Base-by-base conservation (phyloP, 257 asterid species). In the Ilex aquifolium region DNA sequence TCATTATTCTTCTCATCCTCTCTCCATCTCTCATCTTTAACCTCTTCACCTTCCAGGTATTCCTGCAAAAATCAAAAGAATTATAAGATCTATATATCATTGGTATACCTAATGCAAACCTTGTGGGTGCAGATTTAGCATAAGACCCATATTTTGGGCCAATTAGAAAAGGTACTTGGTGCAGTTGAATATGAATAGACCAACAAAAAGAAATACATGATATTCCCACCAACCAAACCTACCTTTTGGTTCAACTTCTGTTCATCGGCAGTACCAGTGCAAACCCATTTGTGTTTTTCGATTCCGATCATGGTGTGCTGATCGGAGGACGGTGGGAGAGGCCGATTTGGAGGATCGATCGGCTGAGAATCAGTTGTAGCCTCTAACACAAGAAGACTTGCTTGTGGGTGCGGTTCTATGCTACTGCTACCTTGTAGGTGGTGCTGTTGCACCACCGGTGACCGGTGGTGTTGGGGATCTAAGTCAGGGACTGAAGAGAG, bases 401-500 rank as follows among this genome's bases (percentile, higher is more conserved):
- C 0, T 21, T 21, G 27, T 21, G 27, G 27, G 27, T 21, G 1
- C 27, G 27, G 27, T 21, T 21, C 27, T 21, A 21, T 0, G 1
- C 27, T 21, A 21, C 16, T 40, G 50, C 11, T 49, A 49, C 55
- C 13, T 15, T 31, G 58, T 50, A 40, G n/a, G 55, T 44, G 68
- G 42, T 36, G 5, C 7, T 68, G 77, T 32, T 63, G 78, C 82
- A 76, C 66, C 78, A 74, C 69, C 72, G 58, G 59, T 70, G 83
- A 69, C 21, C 59, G 77, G 60, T 44, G 81, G 74, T 71, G 78
- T 13, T 75, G 87, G 82, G 76, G 88, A 86, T 83, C 90, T 83
- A 84, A 65, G 7, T 55, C 53, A 31, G 72, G 57, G 7, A 44
- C 57, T 29, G 61, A 46, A 48, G 69, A 14, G 17, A 31, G 2